Conservation (phyloP, 495 filamentous ascomycete genomes). For the Amphirosellinia nigrospora region DNA sequence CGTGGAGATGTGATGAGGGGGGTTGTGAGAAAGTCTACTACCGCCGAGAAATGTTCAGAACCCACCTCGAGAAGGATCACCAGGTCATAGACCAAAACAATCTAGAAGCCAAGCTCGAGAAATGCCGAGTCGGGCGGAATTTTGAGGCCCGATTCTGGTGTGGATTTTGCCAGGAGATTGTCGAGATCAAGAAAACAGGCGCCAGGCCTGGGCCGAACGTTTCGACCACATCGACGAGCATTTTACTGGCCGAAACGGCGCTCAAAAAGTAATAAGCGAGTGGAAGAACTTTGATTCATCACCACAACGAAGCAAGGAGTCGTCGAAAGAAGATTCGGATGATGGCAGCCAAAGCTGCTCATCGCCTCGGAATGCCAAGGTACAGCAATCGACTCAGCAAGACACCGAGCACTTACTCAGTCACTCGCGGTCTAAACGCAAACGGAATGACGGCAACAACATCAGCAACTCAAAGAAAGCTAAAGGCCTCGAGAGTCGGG, state of each 20-base stretch:
- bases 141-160: slow-evolving; percentile 82
- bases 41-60: slow-evolving; percentile 63
- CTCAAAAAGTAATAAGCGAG: slow-evolving; percentile 40
- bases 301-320: not conserved
- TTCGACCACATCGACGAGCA: slow-evolving; percentile 91
- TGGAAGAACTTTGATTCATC: slow-evolving; percentile 45
- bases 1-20: slow-evolving; percentile 73
- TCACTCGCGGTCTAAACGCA: slow-evolving; percentile 32
- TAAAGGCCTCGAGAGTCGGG: not conserved
- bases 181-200: slow-evolving; percentile 61
- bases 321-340: slow-evolving; percentile 24
- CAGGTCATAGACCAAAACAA: slow-evolving; percentile 46
- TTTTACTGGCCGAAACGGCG: slow-evolving; percentile 55
- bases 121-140: slow-evolving; percentile 71
- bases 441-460: slow-evolving; percentile 28
- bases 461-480: slow-evolving; percentile 1
- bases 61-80: slow-evolving; percentile 65
- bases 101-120: slow-evolving; percentile 55
- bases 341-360: slow-evolving; percentile 1
- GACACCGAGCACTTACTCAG: not conserved
- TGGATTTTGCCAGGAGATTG: slow-evolving; percentile 74
- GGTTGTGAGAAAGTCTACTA: slow-evolving; percentile 66
- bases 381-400: not conserved
- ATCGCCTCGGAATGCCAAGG: not conserved
- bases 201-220: slow-evolving; percentile 71